Conservation (phyloP, 805 yeast species). For the Zygotorulaspora florentina region DNA sequence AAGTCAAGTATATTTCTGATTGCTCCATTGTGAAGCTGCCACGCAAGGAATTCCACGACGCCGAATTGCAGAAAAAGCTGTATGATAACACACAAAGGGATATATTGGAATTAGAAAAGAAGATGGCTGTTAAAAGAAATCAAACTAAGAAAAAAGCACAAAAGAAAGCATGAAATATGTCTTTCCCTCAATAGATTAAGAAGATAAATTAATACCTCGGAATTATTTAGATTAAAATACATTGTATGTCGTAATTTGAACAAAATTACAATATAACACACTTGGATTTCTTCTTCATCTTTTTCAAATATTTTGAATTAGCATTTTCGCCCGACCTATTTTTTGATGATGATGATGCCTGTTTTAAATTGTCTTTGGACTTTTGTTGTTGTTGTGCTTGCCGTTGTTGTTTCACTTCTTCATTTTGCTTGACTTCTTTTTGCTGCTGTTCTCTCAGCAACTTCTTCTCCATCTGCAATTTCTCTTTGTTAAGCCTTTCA, state of each 20-base stretch:
- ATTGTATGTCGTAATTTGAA: background rate
- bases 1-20: constrained; percentile 55
- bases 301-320: constrained; percentile 10
- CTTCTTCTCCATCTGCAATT: constrained; percentile 1
- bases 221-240: background rate
- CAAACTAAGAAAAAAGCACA: background rate
- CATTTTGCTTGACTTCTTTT: background rate
- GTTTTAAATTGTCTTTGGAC: constrained; percentile 1
- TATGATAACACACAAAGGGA: constrained; percentile 57
- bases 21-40: constrained; percentile 53
- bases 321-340: constrained; percentile 1
- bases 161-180: constrained; percentile 3
- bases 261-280: constrained; percentile 23
- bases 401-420: background rate
- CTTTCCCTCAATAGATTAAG: background rate
- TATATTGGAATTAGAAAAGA: constrained; percentile 61
- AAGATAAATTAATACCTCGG: background rate
- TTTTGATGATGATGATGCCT: background rate
- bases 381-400: background rate
- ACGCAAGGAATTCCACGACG: constrained; percentile 61
- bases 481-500: constrained; percentile 41
- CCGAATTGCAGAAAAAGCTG: constrained; percentile 53
- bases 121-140: constrained; percentile 65
- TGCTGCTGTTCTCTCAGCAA: constrained; percentile 2
- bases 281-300: constrained; percentile 21